Percentiles rank a stretch among this genome's conserved stretches.
phyloP scores from a whole-genome alignment of 2,329 filamentous ascomycete species.

The Tolypocladium inflatum region DNA sequence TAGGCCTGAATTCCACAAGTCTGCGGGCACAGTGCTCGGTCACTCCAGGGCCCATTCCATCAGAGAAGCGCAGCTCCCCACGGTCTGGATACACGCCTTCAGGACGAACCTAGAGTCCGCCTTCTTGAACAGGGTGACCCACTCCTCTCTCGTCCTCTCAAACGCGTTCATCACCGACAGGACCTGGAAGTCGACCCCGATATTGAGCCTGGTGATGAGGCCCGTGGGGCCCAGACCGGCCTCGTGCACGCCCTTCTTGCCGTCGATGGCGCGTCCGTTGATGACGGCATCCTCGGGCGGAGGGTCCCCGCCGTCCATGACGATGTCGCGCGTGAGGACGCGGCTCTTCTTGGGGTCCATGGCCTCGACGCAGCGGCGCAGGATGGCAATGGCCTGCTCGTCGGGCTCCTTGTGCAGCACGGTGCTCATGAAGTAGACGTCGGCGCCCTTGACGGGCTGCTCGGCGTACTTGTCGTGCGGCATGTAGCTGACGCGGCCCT shows the following conservation, averaged over 20 bases:
- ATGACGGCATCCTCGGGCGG: neutral
- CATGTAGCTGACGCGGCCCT: neutral
- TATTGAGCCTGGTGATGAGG: neutral
- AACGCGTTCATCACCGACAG: neutral
- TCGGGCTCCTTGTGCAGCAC: neutral
- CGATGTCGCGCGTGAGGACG: neutral
- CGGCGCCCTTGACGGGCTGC: neutral
- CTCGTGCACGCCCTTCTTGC: neutral
- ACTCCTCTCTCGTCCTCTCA: neutral
- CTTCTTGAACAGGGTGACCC: neutral
- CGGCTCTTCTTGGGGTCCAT: neutral
- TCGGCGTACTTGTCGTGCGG: neutral
- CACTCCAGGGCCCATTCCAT: neutral
- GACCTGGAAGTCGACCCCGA: neutral
- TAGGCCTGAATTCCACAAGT: neutral
- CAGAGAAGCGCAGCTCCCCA: neutral
- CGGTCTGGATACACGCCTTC: neutral
- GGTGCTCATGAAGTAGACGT: neutral
- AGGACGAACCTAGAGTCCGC: neutral
- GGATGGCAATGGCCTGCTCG: neutral
- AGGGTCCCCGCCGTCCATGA: neutral
- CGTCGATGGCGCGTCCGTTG: neutral
- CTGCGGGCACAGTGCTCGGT: neutral
- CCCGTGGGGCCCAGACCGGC: neutral
- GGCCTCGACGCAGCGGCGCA: neutral